Conservation (phyloP, 2,329 filamentous ascomycete genomes). For the Hypocrella siamensis region DNA sequence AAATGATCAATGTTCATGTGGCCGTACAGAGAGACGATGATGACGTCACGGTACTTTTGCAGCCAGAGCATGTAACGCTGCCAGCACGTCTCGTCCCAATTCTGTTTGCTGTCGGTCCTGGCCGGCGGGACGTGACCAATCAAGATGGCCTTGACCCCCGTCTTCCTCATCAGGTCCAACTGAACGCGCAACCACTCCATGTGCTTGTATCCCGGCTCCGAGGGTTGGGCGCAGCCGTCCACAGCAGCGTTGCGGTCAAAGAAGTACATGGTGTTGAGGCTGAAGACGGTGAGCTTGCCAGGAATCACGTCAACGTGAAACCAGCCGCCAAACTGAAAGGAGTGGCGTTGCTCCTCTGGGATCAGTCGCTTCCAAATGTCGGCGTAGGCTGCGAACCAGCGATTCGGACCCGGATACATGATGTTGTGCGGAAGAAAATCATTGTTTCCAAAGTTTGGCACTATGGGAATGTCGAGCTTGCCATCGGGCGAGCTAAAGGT, state of each 20-base stretch:
- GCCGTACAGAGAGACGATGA: slow-evolving; percentile 66
- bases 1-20: slow-evolving; percentile 99
- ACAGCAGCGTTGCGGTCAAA: slow-evolving; percentile 88
- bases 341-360: slow-evolving; percentile 79
- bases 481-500: slow-evolving; percentile 51
- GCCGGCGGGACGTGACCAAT: slow-evolving; percentile 91
- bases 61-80: slow-evolving; percentile 92
- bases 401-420: slow-evolving; percentile 69
- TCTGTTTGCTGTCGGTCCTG: slow-evolving; percentile 65
- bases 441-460: slow-evolving; percentile 92
- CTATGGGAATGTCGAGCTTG: slow-evolving; percentile 54
- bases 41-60: slow-evolving; percentile 77
- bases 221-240: slow-evolving; percentile 66
- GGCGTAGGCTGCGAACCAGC: slow-evolving; percentile 64
- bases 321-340: slow-evolving; percentile 87
- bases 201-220: slow-evolving; percentile 82
- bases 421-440: slow-evolving; percentile 97
- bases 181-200: slow-evolving; percentile 93
- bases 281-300: slow-evolving; percentile 71
- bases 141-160: slow-evolving; percentile 85
- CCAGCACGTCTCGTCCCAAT: slow-evolving; percentile 97
- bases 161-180: slow-evolving; percentile 63
- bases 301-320: slow-evolving; percentile 89
- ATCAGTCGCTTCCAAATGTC: slow-evolving; percentile 78
- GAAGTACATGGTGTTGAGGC: slow-evolving; percentile 92